Evolutionary conservation across 2,329 filamentous ascomycete species (phyloP).

Genomic region (Didymella glomerata): DNA sequence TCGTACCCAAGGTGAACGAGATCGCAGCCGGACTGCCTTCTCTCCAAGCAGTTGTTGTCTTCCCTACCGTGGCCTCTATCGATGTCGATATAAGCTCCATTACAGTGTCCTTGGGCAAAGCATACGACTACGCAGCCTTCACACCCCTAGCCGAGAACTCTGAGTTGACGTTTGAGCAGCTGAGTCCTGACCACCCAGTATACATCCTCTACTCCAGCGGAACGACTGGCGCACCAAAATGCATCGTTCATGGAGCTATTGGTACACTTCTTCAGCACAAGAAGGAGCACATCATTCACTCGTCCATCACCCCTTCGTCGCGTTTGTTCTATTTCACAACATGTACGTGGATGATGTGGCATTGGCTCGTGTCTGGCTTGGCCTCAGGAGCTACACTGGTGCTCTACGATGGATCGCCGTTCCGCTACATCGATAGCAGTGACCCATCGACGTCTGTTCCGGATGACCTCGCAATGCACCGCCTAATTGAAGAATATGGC

Average conservation of each 20-base stretch:
- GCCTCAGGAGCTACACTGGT: constrained; percentile 84
- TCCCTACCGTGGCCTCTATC: constrained; percentile 67
- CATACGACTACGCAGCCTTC: constrained; percentile 50
- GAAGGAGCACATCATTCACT: constrained; percentile 91
- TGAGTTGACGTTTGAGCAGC: constrained; percentile 70
- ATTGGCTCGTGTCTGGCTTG: constrained; percentile 90
- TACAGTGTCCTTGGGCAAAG: constrained; percentile 46
- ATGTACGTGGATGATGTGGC: constrained; percentile 99
- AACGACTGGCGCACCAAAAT: constrained; percentile 87
- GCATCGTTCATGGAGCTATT: constrained; percentile 89
- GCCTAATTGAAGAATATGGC: constrained; percentile 77
- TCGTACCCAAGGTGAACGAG: constrained; percentile 78
- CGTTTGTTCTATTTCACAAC: constrained; percentile 94
- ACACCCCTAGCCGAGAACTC: constrained; percentile 51
- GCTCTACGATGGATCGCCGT: constrained; percentile 92
- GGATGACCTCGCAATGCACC: constrained; percentile 82
- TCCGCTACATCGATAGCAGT: constrained; percentile 59
- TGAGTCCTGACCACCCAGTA: constrained; percentile 85
- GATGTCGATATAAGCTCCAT: constrained; percentile 53
- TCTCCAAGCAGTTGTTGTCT: constrained; percentile 75
- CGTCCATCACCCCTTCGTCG: constrained; percentile 76
- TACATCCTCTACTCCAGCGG: constrained; percentile 95
- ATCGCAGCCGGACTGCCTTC: constrained; percentile 73
- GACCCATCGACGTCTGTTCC: constrained; percentile 63
- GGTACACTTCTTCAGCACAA: constrained; percentile 96